Evolutionary conservation across 2,329 filamentous ascomycete genomes (phyloP), one percentile per base, ranked within the genome.

Genomic region (Aspergillus ochraceoroseus): DNA sequence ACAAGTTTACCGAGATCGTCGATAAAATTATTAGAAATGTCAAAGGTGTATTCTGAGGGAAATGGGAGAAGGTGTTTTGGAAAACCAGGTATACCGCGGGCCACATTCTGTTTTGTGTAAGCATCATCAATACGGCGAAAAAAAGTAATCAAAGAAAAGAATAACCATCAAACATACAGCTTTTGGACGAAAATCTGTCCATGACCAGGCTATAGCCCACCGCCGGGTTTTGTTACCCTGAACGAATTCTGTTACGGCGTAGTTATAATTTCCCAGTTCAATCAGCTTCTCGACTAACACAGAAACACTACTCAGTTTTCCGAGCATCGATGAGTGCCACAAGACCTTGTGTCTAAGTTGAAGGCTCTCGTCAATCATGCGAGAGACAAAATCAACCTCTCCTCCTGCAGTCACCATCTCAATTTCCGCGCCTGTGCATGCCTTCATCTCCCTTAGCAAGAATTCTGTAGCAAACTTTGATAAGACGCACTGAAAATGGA

Each of bases 251-350:
- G 83, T 84, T 0, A 95, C 78, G 0, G 87, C 89, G 53, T 82
- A 95, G 59, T 96, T 98, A 25, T 71, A 70, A 25, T 94, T 74
- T 0, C 67, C 70, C 7, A 73, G 58, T 2, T 73, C 65, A 11
- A 75, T 74, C 3, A 80, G 62, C 5, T 83, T 70, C 36, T 73
- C 71, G 4, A 80, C 71, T 0, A 95, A 67, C 0, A 83, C 63
- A 0, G 71, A 68, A 1, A 83, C 72, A 2, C 86, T 70, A 50
- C 83, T 89, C 19, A 86, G 70, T 55, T 94, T 94, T 0, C 90
- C 89, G 0, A 96, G 71, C 87, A 96, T 94, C 38, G 82, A 81
- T 1, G 84, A 92, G 63, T 92, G 96, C 92, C 92, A 98, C 45
- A 78, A 76, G 0, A 94, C 79, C 7, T 73, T 72, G 0, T 75